These are phyloP conservation scores for Trichosporon sp. DNA, from an alignment of 1,284 basidiomycete species.

Conservation along the genomic window DNA sequence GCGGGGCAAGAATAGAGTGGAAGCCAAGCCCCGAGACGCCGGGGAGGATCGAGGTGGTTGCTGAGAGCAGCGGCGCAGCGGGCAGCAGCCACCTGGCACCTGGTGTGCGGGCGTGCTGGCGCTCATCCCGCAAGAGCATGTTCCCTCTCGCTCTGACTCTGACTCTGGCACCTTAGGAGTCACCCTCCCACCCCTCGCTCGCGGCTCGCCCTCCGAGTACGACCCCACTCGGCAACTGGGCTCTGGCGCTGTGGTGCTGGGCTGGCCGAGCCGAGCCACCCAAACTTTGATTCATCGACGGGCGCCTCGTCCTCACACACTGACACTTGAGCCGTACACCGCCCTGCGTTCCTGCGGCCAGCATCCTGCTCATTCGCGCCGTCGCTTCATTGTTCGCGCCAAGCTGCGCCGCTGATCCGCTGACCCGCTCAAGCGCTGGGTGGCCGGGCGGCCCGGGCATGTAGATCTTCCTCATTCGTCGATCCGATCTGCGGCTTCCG, in stretches of 20 bases:
- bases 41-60: not conserved
- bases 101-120: not conserved
- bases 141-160: no score
- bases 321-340: not conserved
- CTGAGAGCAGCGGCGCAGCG: not conserved
- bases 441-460: not conserved
- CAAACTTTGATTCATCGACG: not conserved
- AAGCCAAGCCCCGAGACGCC: not conserved
- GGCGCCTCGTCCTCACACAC: not conserved
- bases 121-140: not conserved
- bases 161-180: not conserved
- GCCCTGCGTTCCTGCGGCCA: not conserved
- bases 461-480: not conserved
- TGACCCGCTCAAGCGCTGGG: no score
- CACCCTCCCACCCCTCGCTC: not conserved
- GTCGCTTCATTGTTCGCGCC: not conserved
- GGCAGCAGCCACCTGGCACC: not conserved
- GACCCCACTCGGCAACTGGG: not conserved
- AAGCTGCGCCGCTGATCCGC: not conserved
- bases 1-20: not conserved
- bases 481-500: not conserved
- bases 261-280: not conserved
- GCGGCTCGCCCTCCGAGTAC: not conserved
- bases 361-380: not conserved
- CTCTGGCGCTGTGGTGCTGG: not conserved